Evolutionary conservation across 805 yeast species (phyloP).

Genomic region (Diddensiella transvaalensis): DNA sequence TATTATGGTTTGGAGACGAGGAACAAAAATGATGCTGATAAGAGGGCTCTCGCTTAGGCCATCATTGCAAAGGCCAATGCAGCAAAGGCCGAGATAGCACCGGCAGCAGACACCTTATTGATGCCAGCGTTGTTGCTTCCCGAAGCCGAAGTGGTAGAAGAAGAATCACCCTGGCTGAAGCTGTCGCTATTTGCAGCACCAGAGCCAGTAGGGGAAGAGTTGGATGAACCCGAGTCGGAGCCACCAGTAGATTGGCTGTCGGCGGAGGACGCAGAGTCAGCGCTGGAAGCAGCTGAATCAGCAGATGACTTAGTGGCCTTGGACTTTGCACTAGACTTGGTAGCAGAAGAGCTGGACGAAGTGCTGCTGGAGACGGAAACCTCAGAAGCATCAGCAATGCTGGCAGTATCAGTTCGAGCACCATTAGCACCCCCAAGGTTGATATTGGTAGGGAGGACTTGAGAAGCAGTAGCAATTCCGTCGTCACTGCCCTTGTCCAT

Average conservation of each 20-base stretch:
- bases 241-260: constrained; percentile 10
- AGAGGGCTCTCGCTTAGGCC: too few species aligned
- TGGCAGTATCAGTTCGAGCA: constrained; percentile 3
- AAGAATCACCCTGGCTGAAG: constrained; percentile 6
- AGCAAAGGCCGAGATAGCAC: too few species aligned
- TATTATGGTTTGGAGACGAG: too few species aligned
- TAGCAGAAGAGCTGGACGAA: constrained; percentile 11
- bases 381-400: constrained; percentile 15
- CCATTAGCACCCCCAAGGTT: constrained; percentile 12
- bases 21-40: too few species aligned
- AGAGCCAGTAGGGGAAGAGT: constrained; percentile 1
- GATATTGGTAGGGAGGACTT: constrained; percentile 12
- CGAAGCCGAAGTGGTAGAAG: background rate
- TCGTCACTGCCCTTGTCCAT: constrained; percentile 26
- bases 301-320: background rate
- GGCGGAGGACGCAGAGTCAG: constrained; percentile 18
- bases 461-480: constrained; percentile 16
- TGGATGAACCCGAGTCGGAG: constrained; percentile 32
- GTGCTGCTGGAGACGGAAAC: constrained; percentile 13
- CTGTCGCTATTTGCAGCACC: background rate
- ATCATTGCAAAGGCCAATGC: too few species aligned
- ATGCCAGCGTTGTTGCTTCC: background rate
- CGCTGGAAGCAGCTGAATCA: constrained; percentile 16
- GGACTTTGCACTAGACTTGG: constrained; percentile 8
- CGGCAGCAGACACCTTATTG: too few species aligned